These are phyloP conservation scores for Rhodomyrtus psidioides DNA, from an alignment of 441 rosid genomes.

Conservation along the genomic window DNA sequence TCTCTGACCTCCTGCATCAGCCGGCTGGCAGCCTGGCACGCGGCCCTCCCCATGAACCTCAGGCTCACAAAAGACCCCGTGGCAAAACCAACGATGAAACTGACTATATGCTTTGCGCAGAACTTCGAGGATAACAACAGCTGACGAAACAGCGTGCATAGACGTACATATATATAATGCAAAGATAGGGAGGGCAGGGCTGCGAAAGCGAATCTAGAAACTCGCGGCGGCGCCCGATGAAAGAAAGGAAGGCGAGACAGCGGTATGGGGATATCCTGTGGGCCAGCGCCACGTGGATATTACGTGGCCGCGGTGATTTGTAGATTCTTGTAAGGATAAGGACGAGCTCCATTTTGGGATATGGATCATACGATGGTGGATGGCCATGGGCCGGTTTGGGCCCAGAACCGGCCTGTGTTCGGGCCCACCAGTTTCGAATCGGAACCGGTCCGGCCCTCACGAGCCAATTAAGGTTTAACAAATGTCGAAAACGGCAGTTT, in stretches of 20 bases:
- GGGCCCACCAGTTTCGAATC: too few species aligned
- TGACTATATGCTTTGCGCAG: neutral
- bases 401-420: too few species aligned
- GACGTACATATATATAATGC: too few species aligned
- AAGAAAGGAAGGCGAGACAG: neutral
- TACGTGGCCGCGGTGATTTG: neutral
- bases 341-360: neutral
- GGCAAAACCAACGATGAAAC: neutral
- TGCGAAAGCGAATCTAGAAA: neutral
- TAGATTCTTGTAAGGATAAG: neutral
- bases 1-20: slow-evolving; percentile 40
- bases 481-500: too few species aligned
- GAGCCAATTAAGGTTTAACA: too few species aligned
- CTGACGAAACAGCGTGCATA: neutral
- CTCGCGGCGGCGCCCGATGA: neutral
- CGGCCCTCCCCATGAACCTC: slow-evolving; percentile 12
- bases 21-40: slow-evolving; percentile 29
- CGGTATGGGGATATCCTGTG: neutral
- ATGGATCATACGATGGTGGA: neutral
- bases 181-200: neutral
- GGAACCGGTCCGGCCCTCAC: too few species aligned
- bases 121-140: neutral
- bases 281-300: neutral
- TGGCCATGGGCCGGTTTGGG: too few species aligned
- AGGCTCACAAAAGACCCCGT: neutral